Base-by-base conservation (phyloP, 2,329 filamentous ascomycete genomes). In the Berkeleyomyces basicola region DNA sequence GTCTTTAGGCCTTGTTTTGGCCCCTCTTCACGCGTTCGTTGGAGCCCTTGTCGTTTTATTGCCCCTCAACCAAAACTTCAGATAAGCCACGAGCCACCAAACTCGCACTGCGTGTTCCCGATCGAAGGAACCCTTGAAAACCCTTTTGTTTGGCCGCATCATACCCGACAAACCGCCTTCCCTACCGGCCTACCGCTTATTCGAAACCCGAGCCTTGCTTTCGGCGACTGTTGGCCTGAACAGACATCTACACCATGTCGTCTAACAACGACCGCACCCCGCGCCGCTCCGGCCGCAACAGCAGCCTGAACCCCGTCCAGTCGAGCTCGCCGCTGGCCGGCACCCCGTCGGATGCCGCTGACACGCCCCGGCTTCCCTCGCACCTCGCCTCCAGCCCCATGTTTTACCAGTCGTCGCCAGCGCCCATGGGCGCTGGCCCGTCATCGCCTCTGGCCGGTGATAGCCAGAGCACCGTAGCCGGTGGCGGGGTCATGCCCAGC, bases 381-480 rank as follows among this genome's bases (percentile, higher is more conserved):
- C 77, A 79, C 67, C 76, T 85, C 66, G 82, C 82, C 4, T 93
- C 90, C 3, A 95, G 90, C 64, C 91, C 91, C 47, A 78, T 96
- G 67, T 88, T 88, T 73, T 95, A 85, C 73, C 82, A 80, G 68
- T 82, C 78, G 2, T 75, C 77, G 7, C 76, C 78, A 5, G 74
- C 76, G 1, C 68, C 67, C 23, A 67, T 69, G 11, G 69, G 37
- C 42, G 46, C 40, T 14, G 36, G 36, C 5, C 33, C 57, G 44
- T 63, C 61, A 10, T 63, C 61, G 44, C 61, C 61, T 16, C 55
- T 63, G 40, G 61, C 71, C 1, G 65, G 61, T 7, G 68, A 68
- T n/a, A 68, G 66, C 39, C 68, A 68, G 9, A 68, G 66, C 40
- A 70, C 70, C 6, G 70, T 70, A 47, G 68, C 69, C 53, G 72